Base-by-base conservation (phyloP, 179 eudicot genomes). In the Camellia oleifera region DNA sequence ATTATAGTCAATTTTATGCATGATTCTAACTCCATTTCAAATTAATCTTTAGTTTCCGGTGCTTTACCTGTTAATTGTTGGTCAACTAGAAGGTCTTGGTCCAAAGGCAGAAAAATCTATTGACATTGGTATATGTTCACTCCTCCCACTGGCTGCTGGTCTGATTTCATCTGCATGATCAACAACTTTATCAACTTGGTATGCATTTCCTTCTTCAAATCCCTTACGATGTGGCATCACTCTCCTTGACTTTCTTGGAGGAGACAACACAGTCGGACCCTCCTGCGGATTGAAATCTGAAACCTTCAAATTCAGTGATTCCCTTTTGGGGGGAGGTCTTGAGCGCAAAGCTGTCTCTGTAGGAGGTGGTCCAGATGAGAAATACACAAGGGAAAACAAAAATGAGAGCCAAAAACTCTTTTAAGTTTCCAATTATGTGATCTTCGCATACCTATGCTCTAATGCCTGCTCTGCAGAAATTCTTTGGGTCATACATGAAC, bases 181-280 rank as follows among this genome's bases (percentile, higher is more conserved):
- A 74, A 89, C 97, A 13, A 83, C 82, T 84, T 85, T 92, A 75
- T 87, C 91, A 81, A 79, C 84, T 15, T 86, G 87, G 44, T 81
- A 84, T 23, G 81, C 72, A 75, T 84, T 87, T 82, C 87, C 93
- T 76, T 26, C 32, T 26, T 93, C 97, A 79, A 83, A 80, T 56
- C 88, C 94, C 74, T 94, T 93, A 15, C 91, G 92, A 66, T 91
- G 82, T 68, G 98, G 94, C 88, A 92, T 90, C 67, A 96, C 91
- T 85, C 99, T 94, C 82, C 94, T 94, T 75, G 83, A 81, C 85
- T 96, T 96, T 83, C 97, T 94, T 75, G 95, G 93, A 67, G 99
- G 99, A 83, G 99, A 96, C 78, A 96, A 79, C 74, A 96, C 99
- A 54, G 94, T 89, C 15, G 99, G 99, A 73, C 98, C 97, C 72